Base-by-base conservation (phyloP, 192 early-diverging fungal genomes). In the Rhizoclosmatium sp. region DNA sequence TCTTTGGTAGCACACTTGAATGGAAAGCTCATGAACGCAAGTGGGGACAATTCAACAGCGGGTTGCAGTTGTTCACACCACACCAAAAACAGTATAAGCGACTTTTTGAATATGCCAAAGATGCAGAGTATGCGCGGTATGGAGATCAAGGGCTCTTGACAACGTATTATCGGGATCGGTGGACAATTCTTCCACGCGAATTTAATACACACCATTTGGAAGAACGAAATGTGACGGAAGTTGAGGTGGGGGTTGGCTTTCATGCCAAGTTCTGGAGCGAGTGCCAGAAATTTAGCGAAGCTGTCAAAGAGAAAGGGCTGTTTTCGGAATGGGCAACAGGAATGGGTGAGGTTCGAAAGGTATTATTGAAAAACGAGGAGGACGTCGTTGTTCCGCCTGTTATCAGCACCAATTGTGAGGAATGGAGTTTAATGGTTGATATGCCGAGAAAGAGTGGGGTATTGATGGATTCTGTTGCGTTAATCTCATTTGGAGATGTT, bases 41-140 rank as follows among this genome's bases (percentile, higher is more conserved):
- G 3, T 69, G 67, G 67, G 67, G 67, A 19, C 31, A 31, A 31
- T 69, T 69, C 67, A 69, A 69, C 46, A 69, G 67, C 40, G 67
- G 67, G 9, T 14, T 69, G 67, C 67, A 69, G 47, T 47, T 69
- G 67, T 69, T 69, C 46, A 69, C 67, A 3, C 67, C 67, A 7
- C 14, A 4, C 16, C 3, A 31, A 3, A 9, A 46, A 3, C 67
- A 69, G 67, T 69, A 47, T 47, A 47, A 69, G n/a, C 67, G 67
- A 12, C 67, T 69, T 2, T 69, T 69, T 47, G 67, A 69, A 47
- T 69, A 69, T 31, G 46, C 67, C 67, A 69, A 69, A 69, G 67
- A 69, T 47, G 44, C 67, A 12, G 67, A 69, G 2, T 19, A 39
- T 16, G 41, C 51, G 31, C 31, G 31, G 31, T 31, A 31, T 31